phyloP scores from a whole-genome alignment of 2,329 filamentous ascomycete species.

The Cladosporium cucumerinum region DNA sequence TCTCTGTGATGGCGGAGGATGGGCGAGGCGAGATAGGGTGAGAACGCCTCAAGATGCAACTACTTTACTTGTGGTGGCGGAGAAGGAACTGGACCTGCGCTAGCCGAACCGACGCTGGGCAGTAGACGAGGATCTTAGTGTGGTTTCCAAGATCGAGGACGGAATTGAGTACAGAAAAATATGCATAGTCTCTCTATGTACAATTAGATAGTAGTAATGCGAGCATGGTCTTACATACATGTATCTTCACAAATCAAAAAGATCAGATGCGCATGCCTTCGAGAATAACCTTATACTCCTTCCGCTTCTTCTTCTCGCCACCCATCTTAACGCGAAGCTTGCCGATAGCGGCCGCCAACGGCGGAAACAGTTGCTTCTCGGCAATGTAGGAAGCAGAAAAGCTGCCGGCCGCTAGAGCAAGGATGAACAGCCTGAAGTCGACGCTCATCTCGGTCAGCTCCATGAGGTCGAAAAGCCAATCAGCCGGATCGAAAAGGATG shows the following conservation, averaged over 20 bases:
- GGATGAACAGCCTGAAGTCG: slow-evolving; percentile 69
- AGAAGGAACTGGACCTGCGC: not conserved
- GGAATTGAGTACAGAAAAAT: not conserved
- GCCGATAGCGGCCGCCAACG: slow-evolving; percentile 66
- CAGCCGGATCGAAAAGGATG: slow-evolving; percentile 73
- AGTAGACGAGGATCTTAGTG: not conserved
- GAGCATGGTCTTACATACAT: not conserved
- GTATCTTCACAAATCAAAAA: not conserved
- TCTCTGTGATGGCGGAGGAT: not conserved
- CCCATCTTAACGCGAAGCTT: slow-evolving; percentile 54
- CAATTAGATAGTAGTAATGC: not conserved
- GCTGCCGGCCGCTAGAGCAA: slow-evolving; percentile 67
- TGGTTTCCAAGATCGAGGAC: not conserved
- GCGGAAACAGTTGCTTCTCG: slow-evolving; percentile 69
- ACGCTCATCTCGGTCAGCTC: slow-evolving; percentile 74
- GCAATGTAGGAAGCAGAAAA: slow-evolving; percentile 66
- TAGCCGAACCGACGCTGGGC: not conserved
- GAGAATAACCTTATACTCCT: slow-evolving; percentile 78
- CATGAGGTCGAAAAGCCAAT: slow-evolving; percentile 72
- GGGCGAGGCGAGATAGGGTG: not conserved
- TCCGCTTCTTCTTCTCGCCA: slow-evolving; percentile 69
- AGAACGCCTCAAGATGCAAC: not conserved
- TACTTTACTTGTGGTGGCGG: not conserved
- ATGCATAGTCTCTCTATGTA: not conserved
- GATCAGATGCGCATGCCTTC: slow-evolving; percentile 52